phyloP scores from a whole-genome alignment of 2,329 filamentous ascomycete genomes.

The Mollisia scopiformis region DNA sequence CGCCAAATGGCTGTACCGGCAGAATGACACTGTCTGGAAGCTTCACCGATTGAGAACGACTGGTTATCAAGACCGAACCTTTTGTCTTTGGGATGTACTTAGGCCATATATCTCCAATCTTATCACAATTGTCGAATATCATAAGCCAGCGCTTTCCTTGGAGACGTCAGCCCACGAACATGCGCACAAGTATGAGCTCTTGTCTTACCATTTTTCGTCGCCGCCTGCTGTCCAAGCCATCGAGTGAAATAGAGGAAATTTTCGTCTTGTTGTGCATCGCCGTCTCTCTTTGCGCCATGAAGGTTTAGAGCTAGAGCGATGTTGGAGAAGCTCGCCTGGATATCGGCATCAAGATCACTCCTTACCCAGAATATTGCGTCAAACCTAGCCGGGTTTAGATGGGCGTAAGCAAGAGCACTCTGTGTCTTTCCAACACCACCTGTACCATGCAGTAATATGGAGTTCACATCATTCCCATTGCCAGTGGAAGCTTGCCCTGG shows the following conservation, averaged over 20 bases:
- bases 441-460: too few relatives aligned
- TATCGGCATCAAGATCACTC: conserved; percentile 17
- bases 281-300: conserved; percentile 16
- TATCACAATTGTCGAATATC: conserved; percentile 15
- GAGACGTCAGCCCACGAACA: neutral
- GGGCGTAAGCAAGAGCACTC: conserved; percentile 18
- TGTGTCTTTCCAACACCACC: conserved; percentile 26
- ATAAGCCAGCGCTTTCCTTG: conserved; percentile 8
- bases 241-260: too few relatives aligned
- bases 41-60: too few relatives aligned
- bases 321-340: conserved; percentile 2
- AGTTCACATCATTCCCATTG: too few relatives aligned
- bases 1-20: too few relatives aligned
- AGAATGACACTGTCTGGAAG: too few relatives aligned
- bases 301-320: conserved; percentile 24
- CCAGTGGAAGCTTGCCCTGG: too few relatives aligned
- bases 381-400: conserved; percentile 10
- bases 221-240: too few relatives aligned
- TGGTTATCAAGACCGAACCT: too few relatives aligned
- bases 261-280: conserved; percentile 15
- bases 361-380: conserved; percentile 31
- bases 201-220: conserved; percentile 9
- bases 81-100: too few relatives aligned
- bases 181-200: neutral
- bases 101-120: too few relatives aligned